phyloP scores from a whole-genome alignment of 1,139 yeast species.

The Suhomyces chickasaworum region DNA sequence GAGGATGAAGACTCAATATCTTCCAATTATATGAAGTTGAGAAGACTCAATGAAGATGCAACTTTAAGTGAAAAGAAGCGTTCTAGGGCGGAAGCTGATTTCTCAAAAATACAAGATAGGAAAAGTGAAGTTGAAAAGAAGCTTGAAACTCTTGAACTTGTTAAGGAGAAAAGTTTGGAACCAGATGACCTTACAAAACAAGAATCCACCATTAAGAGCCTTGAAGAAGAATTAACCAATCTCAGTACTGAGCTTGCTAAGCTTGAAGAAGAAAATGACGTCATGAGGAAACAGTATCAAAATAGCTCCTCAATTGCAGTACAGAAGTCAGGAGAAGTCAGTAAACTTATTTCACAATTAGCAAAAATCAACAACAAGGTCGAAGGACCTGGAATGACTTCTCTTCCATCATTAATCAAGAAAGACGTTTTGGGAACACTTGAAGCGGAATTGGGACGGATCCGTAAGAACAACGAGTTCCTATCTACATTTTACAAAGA shows the following conservation, averaged over 20 bases:
- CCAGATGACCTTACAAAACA: slow-evolving; percentile 25
- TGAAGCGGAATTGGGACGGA: slow-evolving; percentile 28
- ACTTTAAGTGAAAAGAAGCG: slow-evolving; percentile 49
- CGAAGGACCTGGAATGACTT: slow-evolving; percentile 46
- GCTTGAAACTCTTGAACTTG: slow-evolving; percentile 21
- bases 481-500: slow-evolving; percentile 32
- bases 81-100: slow-evolving; percentile 43
- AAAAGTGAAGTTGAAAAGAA: slow-evolving; percentile 22
- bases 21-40: slow-evolving; percentile 44
- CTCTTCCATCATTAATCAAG: slow-evolving; percentile 41
- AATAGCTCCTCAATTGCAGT: slow-evolving; percentile 57
- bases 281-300: slow-evolving; percentile 53
- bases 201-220: slow-evolving; percentile 28
- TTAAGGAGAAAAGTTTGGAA: slow-evolving; percentile 1
- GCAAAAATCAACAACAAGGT: slow-evolving; percentile 35
- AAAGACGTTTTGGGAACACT: slow-evolving; percentile 38
- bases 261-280: slow-evolving; percentile 39
- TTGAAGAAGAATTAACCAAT: slow-evolving; percentile 32
- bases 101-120: slow-evolving; percentile 23
- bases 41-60: slow-evolving; percentile 52
- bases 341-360: slow-evolving; percentile 30
- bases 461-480: slow-evolving; percentile 40
- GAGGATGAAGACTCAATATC: slow-evolving; percentile 52
- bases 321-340: slow-evolving; percentile 41
- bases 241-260: slow-evolving; percentile 30